These are phyloP conservation scores for Stentor roeselii DNA, from an alignment of 73 alveolate species.

Conservation along the genomic window DNA sequence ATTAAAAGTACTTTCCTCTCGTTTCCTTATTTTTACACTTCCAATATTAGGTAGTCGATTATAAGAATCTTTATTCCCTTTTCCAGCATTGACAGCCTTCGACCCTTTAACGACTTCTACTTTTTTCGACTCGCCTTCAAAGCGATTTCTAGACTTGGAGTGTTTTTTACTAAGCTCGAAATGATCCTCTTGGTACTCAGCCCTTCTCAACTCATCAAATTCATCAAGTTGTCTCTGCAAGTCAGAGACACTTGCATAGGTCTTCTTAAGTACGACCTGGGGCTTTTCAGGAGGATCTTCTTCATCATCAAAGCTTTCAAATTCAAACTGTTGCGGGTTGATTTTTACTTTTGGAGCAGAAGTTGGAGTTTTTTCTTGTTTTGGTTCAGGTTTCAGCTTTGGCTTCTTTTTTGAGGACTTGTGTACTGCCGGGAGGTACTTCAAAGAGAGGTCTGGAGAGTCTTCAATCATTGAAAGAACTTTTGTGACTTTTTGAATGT, in stretches of 20 bases:
- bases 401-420: not conserved
- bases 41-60: too few species aligned
- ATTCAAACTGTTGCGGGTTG: slow-evolving; percentile 17
- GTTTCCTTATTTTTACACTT: too few species aligned
- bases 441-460: slow-evolving; percentile 16
- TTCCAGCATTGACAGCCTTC: too few species aligned
- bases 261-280: not conserved
- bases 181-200: not conserved
- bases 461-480: slow-evolving; percentile 58
- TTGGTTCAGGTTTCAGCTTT: not conserved
- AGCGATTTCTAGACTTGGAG: not conserved
- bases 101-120: not conserved
- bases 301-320: slow-evolving; percentile 32
- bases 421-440: not conserved
- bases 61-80: too few species aligned
- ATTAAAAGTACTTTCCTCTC: too few species aligned
- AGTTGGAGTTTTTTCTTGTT: not conserved
- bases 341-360: slow-evolving; percentile 26
- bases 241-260: not conserved
- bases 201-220: slow-evolving; percentile 3
- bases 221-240: slow-evolving; percentile 31
- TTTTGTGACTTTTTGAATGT: slow-evolving; percentile 61
- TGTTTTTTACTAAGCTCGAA: slow-evolving; percentile 7
- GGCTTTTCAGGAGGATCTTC: slow-evolving; percentile 18
- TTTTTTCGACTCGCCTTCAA: not conserved